phyloP scores from a whole-genome alignment of 106 monocot genomes.

The Dioscorea dumetorum region DNA sequence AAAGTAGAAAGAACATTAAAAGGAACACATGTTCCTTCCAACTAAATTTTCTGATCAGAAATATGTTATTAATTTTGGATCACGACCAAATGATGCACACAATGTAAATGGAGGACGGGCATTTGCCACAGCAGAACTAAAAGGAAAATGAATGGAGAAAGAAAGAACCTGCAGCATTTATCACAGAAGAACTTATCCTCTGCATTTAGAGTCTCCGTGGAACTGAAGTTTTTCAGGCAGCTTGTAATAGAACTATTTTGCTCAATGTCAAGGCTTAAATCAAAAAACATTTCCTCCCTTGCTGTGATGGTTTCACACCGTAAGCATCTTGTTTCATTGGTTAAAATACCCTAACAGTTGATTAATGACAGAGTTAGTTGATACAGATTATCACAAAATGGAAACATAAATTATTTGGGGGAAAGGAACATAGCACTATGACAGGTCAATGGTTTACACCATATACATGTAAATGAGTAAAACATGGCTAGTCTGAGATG shows the following conservation, averaged over 20 bases:
- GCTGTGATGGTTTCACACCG: constrained; percentile 59
- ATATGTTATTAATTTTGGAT: too few species aligned
- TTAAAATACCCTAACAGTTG: constrained; percentile 39
- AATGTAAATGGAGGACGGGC: too few species aligned
- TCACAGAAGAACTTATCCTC: constrained; percentile 68
- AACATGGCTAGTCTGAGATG: too few species aligned
- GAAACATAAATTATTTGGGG: background rate
- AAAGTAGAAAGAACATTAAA: too few species aligned
- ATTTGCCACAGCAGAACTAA: too few species aligned
- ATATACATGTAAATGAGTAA: too few species aligned
- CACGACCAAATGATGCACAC: too few species aligned
- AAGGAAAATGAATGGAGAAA: background rate
- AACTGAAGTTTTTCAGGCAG: constrained; percentile 58
- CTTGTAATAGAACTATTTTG: constrained; percentile 61
- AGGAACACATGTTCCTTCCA: too few species aligned
- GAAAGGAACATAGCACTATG: background rate
- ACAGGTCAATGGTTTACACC: constrained; percentile 2
- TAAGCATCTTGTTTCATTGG: constrained; percentile 54
- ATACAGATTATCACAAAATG: background rate
- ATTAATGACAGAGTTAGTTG: background rate
- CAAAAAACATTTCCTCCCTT: constrained; percentile 55
- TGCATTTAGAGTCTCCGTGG: constrained; percentile 53
- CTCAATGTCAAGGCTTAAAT: constrained; percentile 57
- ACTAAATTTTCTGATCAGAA: too few species aligned
- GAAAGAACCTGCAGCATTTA: constrained; percentile 49